Evolutionary conservation across 192 early-diverging fungal species (phyloP).

Genomic region (Podila minutissima): DNA sequence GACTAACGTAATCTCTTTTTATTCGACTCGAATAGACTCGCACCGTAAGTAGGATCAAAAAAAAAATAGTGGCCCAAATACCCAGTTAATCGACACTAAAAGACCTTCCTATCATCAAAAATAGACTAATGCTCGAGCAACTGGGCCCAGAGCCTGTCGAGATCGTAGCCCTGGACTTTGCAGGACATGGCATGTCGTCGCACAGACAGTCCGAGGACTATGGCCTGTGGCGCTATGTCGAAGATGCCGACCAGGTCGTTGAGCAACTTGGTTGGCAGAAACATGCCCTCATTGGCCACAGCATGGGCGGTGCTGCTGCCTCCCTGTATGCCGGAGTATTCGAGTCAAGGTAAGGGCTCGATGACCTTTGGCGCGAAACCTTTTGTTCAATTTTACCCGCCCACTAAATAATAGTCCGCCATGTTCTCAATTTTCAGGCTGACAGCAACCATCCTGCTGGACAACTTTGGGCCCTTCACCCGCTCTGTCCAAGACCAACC

Average conservation of each 20-base stretch:
- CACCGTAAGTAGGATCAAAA: constrained; percentile 11
- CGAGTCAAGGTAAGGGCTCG: constrained; percentile 12
- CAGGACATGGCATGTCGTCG: constrained; percentile 40
- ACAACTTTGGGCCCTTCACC: constrained; percentile 41
- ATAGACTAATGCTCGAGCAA: constrained; percentile 24
- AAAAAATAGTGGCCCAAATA: too few species aligned
- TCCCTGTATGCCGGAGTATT: constrained; percentile 27
- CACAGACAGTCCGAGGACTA: constrained; percentile 41
- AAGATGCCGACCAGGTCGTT: constrained; percentile 33
- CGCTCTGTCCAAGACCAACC: constrained; percentile 37
- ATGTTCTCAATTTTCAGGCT: constrained; percentile 12
- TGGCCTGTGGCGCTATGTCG: constrained; percentile 39
- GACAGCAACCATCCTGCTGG: constrained; percentile 23
- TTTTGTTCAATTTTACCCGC: too few species aligned
- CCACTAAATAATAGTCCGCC: too few species aligned
- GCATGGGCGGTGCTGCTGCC: constrained; percentile 39
- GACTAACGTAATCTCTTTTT: background rate
- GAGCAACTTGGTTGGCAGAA: constrained; percentile 29
- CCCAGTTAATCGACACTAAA: too few species aligned
- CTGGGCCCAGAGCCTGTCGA: constrained; percentile 41
- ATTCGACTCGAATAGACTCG: background rate
- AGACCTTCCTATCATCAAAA: too few species aligned
- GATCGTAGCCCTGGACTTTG: constrained; percentile 34
- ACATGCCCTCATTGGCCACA: constrained; percentile 46
- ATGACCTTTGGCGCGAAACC: too few species aligned